Base-by-base conservation (phyloP, 2,329 filamentous ascomycete species). In the Triangularia setosa region DNA sequence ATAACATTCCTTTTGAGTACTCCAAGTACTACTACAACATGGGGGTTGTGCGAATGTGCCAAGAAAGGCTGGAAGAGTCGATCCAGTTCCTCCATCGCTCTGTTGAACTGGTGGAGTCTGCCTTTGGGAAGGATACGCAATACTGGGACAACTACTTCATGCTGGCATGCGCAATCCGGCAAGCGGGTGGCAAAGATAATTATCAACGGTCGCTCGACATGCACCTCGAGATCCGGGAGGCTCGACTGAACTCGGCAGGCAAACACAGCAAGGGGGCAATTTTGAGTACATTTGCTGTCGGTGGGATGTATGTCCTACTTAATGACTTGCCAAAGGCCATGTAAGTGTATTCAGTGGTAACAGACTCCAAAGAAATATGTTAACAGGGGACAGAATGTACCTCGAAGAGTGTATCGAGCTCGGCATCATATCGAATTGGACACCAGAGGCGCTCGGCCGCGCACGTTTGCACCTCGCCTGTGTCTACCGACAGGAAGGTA, bases 11-110 rank as follows among this genome's bases (percentile, higher is more conserved):
- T 2, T 70, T 66, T 25, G 69, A 70, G 60, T 67, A 70, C 58
- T 64, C 67, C 33, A 70, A 70, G 58, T 70, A 69, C 55, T 69
- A 70, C 59, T 55, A 62, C 60, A 66, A 68, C 57, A 58, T 62
- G 54, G 61, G 64, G 9, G 23, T 65, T 2, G 64, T 68, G n/a
- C 62, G 27, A 30, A 63, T 68, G 57, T 66, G 64, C 30, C 24
- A 52, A 24, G 62, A 55, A 4, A 33, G 24, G 8, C n/a, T 63
- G 16, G 53, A 30, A 12, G 44, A 65, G 18, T 57, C 64, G n/a
- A 18, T 63, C 18, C 6, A 40, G 35, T 63, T 63, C 11, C 27
- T 60, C 14, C 33, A 52, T 12, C 40, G 27, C 23, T 55, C 61
- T 1, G 44, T 59, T 14, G 52, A 61, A 9, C 64, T 65, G 11